These are phyloP conservation scores for Brassica cretica DNA, from an alignment of 345 rosid species.

Conservation along the genomic window DNA sequence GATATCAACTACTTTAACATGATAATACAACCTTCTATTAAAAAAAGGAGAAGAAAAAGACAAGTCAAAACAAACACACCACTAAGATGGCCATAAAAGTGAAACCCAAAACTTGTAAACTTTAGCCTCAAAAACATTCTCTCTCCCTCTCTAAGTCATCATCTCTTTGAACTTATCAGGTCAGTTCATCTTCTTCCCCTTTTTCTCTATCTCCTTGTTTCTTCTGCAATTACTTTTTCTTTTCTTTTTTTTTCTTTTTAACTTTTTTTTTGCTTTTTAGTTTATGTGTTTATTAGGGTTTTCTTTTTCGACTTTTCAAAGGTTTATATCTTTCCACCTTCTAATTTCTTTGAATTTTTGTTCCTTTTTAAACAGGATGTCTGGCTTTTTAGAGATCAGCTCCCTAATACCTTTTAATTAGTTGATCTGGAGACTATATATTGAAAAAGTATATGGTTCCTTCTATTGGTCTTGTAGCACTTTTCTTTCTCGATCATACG, in stretches of 20 bases:
- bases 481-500: slow-evolving; percentile 20
- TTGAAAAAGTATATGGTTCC: slow-evolving; percentile 2
- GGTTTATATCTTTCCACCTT: slow-evolving; percentile 35
- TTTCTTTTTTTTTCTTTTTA: not conserved
- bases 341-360: slow-evolving; percentile 33
- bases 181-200: slow-evolving; percentile 43
- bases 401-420: slow-evolving; percentile 22
- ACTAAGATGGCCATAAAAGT: slow-evolving; percentile 41
- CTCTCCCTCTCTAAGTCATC: slow-evolving; percentile 33
- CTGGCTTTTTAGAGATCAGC: slow-evolving; percentile 31
- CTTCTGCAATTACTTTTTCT: slow-evolving; percentile 40
- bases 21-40: not conserved
- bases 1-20: slow-evolving; percentile 17
- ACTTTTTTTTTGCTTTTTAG: slow-evolving; percentile 25
- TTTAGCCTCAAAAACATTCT: slow-evolving; percentile 28
- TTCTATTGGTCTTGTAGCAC: slow-evolving; percentile 9
- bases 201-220: slow-evolving; percentile 38
- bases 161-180: slow-evolving; percentile 39
- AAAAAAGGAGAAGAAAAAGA: not conserved
- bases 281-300: slow-evolving; percentile 34
- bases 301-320: slow-evolving; percentile 17
- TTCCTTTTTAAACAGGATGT: slow-evolving; percentile 19
- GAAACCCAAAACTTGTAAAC: slow-evolving; percentile 34
- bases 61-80: slow-evolving; percentile 43
- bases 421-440: slow-evolving; percentile 11